Base-by-base conservation (phyloP, 2,329 filamentous ascomycete genomes). In the Scortechinia acanthostroma region DNA sequence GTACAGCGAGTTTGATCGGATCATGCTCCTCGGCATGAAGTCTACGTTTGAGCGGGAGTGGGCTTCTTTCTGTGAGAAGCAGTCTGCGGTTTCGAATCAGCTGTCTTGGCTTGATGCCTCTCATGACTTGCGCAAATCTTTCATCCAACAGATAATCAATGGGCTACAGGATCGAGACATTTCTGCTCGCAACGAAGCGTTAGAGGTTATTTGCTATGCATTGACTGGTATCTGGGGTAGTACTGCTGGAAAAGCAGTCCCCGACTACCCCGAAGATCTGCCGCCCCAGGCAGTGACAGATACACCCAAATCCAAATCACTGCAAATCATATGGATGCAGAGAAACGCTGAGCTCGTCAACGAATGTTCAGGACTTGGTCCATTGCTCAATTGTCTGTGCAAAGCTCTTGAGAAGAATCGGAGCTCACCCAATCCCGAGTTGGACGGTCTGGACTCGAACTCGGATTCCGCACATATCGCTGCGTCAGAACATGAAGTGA, bases 1-100 rank as follows among this genome's bases (percentile, higher is more conserved):
- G 45, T 96, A 97, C 64, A 86, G 86, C 54, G 83, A 89, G 50
- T 86, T 87, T 63, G 91, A 97, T 59, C 87, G 88, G 66, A 76
- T 84, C 42, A 83, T 91, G 55, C 71, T 96, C 43, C 76, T 86
- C 45, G 78, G 83, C 45, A 83, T 87, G 17, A 87, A 88, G 57
- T 73, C 80, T 28, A 81, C 83, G 2, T 97, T 95, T 57, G 79
- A 90, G 51, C 66, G 66, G 1, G 65, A 83, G 57, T 95, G 88
- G 88, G 66, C 75, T 53, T 55, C 65, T 50, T 71, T 73, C 58
- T 84, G 71, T 46, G 76, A 86, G 48, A 79, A 79, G 52, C 73
- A 43, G 71, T 72, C 55, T 60, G 60, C 4, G 69, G 72, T 51
- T 55, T 61, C 22, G 62, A 70, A 47, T 55, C 65, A 50, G 10